Percentiles rank a stretch among this genome's conserved stretches.
Evolutionary conservation across 1,139 yeast species (phyloP).

Genomic region (Zygoascus hellenicus): DNA sequence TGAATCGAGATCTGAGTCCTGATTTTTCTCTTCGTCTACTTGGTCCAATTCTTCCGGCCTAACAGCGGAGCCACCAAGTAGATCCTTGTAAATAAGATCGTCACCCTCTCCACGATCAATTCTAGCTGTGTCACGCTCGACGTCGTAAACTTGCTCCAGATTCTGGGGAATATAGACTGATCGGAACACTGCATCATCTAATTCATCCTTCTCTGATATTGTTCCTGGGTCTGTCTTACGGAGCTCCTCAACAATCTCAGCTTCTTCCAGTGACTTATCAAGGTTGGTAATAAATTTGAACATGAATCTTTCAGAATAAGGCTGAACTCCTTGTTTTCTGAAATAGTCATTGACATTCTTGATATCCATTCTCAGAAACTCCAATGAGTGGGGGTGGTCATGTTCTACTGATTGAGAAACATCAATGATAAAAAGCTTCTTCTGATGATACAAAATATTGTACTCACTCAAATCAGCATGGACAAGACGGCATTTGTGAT

Average conservation of each 20-base stretch:
- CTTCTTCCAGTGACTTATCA: slow-evolving; percentile 22
- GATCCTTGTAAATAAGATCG: slow-evolving; percentile 47
- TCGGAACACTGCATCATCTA: slow-evolving; percentile 84
- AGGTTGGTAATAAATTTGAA: slow-evolving; percentile 60
- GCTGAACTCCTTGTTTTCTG: slow-evolving; percentile 62
- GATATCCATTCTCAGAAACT: slow-evolving; percentile 94
- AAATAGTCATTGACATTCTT: slow-evolving; percentile 91
- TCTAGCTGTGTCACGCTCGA: slow-evolving; percentile 80
- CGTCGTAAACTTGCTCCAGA: slow-evolving; percentile 41
- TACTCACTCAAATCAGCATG: slow-evolving; percentile 98
- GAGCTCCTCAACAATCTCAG: slow-evolving; percentile 29
- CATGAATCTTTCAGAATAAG: slow-evolving; percentile 73
- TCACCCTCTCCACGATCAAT: slow-evolving; percentile 78
- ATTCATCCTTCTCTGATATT: slow-evolving; percentile 44
- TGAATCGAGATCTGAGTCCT: slow-evolving; percentile 26
- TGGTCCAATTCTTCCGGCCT: slow-evolving; percentile 14
- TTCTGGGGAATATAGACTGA: slow-evolving; percentile 77
- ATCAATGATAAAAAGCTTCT: slow-evolving; percentile 79
- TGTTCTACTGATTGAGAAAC: slow-evolving; percentile 98
- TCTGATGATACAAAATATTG: slow-evolving; percentile 78
- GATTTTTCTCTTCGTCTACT: slow-evolving; percentile 25
- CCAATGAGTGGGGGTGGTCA: slow-evolving; percentile 95
- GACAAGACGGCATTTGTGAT: slow-evolving; percentile 80
- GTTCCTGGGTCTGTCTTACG: slow-evolving; percentile 33
- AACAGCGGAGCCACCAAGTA: slow-evolving; percentile 22